Evolutionary conservation across 129 eudicot species (phyloP).

Genomic region (Escallonia rubra): DNA sequence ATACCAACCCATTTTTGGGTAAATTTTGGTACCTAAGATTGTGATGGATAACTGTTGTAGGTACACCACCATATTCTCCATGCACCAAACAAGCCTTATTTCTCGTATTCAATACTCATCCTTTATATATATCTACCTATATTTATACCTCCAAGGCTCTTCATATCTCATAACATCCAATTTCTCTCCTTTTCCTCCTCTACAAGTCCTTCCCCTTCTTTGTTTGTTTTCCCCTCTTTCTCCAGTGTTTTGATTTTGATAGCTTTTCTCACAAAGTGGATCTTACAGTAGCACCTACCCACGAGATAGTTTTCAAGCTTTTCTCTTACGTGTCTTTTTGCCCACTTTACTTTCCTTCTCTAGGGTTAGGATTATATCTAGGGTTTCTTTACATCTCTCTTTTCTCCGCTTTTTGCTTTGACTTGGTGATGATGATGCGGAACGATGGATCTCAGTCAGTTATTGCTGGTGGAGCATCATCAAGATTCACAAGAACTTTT

Average conservation of each 20-base stretch:
- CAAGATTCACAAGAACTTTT: conserved; percentile 53
- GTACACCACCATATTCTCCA: conserved; percentile 18
- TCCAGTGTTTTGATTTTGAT: background rate
- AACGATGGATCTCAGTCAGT: conserved; percentile 31
- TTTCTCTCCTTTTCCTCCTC: background rate
- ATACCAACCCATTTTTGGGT: background rate
- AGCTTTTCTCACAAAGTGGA: background rate
- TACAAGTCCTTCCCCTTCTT: background rate
- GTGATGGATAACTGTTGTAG: conserved; percentile 48
- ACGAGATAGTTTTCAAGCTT: background rate
- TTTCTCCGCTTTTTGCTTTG: background rate
- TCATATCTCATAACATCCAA: conserved; percentile 3
- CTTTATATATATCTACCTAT: conserved; percentile 15
- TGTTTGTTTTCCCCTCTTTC: background rate
- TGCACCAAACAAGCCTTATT: conserved; percentile 19
- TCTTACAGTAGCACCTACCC: background rate
- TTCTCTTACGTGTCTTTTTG: background rate
- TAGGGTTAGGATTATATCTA: conserved; percentile 16
- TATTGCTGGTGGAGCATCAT: conserved; percentile 64
- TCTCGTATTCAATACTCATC: conserved; percentile 33
- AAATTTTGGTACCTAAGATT: conserved; percentile 33
- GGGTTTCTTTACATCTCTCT: conserved; percentile 12
- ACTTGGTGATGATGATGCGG: background rate
- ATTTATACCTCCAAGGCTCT: conserved; percentile 28
- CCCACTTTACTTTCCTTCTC: background rate